These are phyloP conservation scores for Ustilago curta DNA, from an alignment of 1,284 basidiomycete species.

Conservation along the genomic window DNA sequence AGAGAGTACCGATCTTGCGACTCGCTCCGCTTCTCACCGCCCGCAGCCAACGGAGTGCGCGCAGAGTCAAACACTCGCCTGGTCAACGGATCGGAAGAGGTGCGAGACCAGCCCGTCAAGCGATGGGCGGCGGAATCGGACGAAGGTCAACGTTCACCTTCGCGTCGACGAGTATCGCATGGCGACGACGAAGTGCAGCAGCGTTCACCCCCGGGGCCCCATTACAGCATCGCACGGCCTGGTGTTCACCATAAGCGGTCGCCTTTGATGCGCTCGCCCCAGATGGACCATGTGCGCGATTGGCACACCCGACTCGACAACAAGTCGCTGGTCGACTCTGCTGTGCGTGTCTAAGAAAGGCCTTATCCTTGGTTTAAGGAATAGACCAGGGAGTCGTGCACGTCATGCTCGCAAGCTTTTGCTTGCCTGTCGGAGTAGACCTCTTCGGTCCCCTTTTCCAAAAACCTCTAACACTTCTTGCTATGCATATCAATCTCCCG, in stretches of 20 bases:
- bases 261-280: constrained; percentile 11
- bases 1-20: constrained; percentile 11
- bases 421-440: neutral
- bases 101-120: constrained; percentile 8
- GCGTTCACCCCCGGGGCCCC: constrained; percentile 15
- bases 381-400: neutral
- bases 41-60: neutral
- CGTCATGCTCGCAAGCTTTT: too few relatives aligned
- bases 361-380: neutral
- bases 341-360: constrained; percentile 18
- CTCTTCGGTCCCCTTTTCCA: neutral
- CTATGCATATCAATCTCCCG: neutral
- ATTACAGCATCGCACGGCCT: constrained; percentile 29
- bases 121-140: constrained; percentile 39
- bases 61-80: neutral
- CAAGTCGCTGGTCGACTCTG: constrained; percentile 37
- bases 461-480: neutral
- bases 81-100: constrained; percentile 9
- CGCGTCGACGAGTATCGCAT: constrained; percentile 29
- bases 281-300: constrained; percentile 28
- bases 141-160: constrained; percentile 25
- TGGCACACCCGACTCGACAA: constrained; percentile 38
- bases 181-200: constrained; percentile 31
- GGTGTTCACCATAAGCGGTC: constrained; percentile 11
- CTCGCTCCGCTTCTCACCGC: constrained; percentile 12